These are phyloP conservation scores for Microdochium trichocladiopsis DNA, from an alignment of 2,329 filamentous ascomycete genomes.

Conservation along the genomic window DNA sequence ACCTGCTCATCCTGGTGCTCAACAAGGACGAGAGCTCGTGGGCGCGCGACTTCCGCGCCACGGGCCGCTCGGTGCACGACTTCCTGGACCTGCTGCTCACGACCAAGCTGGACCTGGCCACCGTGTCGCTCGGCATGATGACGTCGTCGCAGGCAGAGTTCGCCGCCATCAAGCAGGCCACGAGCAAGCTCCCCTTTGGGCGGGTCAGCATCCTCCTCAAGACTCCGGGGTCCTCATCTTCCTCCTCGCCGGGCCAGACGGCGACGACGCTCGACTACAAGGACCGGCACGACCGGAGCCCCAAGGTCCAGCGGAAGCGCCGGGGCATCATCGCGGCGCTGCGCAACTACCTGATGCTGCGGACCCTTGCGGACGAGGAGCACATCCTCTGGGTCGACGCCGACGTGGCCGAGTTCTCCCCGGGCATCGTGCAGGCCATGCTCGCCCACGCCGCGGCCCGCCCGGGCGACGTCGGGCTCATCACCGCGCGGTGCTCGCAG, in stretches of 20 bases:
- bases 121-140: constrained; percentile 16
- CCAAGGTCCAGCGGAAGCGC: constrained; percentile 13
- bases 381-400: constrained; percentile 27
- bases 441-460: constrained; percentile 15
- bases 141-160: constrained; percentile 17
- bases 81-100: constrained; percentile 18
- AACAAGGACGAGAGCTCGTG: constrained; percentile 17
- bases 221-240: constrained; percentile 6
- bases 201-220: constrained; percentile 14
- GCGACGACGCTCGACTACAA: constrained; percentile 5
- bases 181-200: constrained; percentile 14
- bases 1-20: constrained; percentile 16
- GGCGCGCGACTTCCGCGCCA: constrained; percentile 18
- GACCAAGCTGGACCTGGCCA: constrained; percentile 14
- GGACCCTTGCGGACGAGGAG: constrained; percentile 18
- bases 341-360: constrained; percentile 24
- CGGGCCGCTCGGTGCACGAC: constrained; percentile 17
- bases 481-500: constrained; percentile 23
- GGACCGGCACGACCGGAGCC: constrained; percentile 12
- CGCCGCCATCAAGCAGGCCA: constrained; percentile 11
- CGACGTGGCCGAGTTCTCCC: constrained; percentile 24
- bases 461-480: constrained; percentile 16
- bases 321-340: constrained; percentile 17
- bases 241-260: no score
- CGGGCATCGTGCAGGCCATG: constrained; percentile 22